These are phyloP conservation scores for Calycina herbarum DNA, from an alignment of 2,329 filamentous ascomycete species.

Conservation along the genomic window DNA sequence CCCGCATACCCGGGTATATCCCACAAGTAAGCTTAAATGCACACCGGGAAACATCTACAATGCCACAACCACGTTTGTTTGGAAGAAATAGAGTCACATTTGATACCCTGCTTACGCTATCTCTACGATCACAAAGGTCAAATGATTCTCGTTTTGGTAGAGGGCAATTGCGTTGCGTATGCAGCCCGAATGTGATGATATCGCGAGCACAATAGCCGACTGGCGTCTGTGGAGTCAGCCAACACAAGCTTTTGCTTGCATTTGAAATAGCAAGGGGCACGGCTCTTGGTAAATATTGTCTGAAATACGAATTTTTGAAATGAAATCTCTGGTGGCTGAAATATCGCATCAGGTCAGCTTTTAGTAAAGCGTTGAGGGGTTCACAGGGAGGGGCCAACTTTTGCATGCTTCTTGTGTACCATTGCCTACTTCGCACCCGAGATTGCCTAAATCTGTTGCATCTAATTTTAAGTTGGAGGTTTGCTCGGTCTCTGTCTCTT, in stretches of 20 bases:
- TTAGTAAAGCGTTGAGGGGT: too few relatives aligned
- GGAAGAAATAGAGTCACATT: not conserved
- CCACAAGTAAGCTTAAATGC: not conserved
- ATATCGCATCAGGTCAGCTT: too few relatives aligned
- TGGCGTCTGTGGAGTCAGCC: not conserved
- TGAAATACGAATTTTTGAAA: not conserved
- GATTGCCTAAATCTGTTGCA: too few relatives aligned
- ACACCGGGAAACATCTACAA: not conserved
- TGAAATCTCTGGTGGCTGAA: not conserved
- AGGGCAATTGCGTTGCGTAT: not conserved
- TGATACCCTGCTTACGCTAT: not conserved
- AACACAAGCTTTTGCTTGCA: not conserved
- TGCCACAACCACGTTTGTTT: slow-evolving; percentile 4
- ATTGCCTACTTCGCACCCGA: not conserved
- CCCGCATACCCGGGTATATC: not conserved
- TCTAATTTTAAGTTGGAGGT: not conserved
- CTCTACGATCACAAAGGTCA: not conserved
- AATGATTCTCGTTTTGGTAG: not conserved
- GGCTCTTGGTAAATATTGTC: not conserved
- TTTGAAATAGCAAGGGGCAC: not conserved
- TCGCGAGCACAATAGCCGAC: not conserved
- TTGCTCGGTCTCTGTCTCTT: not conserved
- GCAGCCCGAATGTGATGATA: not conserved
- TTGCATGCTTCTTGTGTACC: too few relatives aligned
- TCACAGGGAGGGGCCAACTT: not conserved